These are phyloP conservation scores for Carex parvula DNA, from an alignment of 176 grass and related monocot genomes.

Conservation along the genomic window DNA sequence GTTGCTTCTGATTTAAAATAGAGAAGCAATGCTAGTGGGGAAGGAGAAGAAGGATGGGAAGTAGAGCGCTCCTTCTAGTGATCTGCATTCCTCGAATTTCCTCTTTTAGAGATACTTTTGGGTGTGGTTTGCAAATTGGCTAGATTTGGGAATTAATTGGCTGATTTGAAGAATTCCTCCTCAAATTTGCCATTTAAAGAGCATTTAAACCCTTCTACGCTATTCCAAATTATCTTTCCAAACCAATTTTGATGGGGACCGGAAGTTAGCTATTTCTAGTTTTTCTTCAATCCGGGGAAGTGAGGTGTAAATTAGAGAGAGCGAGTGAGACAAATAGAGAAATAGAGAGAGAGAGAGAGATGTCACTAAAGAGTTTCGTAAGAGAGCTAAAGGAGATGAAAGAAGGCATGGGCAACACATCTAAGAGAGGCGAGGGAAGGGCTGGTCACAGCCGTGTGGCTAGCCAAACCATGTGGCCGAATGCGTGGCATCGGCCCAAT, in stretches of 20 bases:
- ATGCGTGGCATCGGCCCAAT: constrained; percentile 61
- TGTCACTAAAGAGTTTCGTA: constrained; percentile 88
- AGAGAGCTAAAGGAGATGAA: constrained; percentile 90
- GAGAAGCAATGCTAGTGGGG: background rate
- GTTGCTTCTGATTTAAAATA: background rate
- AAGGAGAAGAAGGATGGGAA: background rate
- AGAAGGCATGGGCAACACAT: constrained; percentile 78
- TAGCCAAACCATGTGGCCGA: constrained; percentile 23
- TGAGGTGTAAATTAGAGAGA: background rate
- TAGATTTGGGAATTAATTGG: constrained; percentile 2
- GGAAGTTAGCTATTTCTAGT: constrained; percentile 3
- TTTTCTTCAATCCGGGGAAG: background rate
- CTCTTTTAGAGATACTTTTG: background rate
- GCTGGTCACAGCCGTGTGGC: constrained; percentile 35
- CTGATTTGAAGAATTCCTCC: background rate
- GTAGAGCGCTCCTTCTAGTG: background rate
- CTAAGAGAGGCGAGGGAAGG: constrained; percentile 50
- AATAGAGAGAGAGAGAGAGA: constrained; percentile 47
- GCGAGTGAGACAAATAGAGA: constrained; percentile 8
- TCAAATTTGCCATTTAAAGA: background rate
- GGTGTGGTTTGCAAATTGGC: background rate
- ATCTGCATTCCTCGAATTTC: constrained; percentile 6
- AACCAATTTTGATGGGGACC: background rate
- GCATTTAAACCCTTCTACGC: constrained; percentile 6
- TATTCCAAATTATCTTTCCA: background rate